These are phyloP conservation scores for Gossypium bickii DNA, from an alignment of 345 rosid genomes.

Conservation along the genomic window DNA sequence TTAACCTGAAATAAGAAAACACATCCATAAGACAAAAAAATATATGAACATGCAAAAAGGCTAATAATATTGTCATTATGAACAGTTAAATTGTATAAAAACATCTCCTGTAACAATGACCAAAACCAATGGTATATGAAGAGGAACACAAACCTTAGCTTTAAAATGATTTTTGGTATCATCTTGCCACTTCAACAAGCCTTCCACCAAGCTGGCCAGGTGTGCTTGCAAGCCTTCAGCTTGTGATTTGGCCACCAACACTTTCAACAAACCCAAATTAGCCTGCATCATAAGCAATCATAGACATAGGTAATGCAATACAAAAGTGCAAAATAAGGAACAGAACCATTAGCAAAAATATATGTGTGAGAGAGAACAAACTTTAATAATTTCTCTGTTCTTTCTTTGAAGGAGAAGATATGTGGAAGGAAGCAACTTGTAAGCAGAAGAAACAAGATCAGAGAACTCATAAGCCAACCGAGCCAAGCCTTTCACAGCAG, in stretches of 20 bases:
- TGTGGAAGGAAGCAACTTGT: conserved; percentile 80
- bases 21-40: neutral
- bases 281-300: conserved; percentile 56
- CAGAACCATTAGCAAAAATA: conserved; percentile 9
- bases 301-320: conserved; percentile 10
- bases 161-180: conserved; percentile 77
- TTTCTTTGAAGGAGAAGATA: conserved; percentile 79
- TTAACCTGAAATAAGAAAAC: conserved; percentile 50
- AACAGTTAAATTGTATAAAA: neutral
- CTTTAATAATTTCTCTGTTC: conserved; percentile 87
- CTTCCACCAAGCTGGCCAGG: conserved; percentile 69
- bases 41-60: neutral
- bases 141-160: conserved; percentile 58
- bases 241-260: conserved; percentile 87
- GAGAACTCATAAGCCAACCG: conserved; percentile 92
- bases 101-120: neutral
- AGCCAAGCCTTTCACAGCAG: conserved; percentile 91
- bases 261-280: conserved; percentile 82
- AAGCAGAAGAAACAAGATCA: conserved; percentile 76
- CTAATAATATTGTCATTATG: neutral
- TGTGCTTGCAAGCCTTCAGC: conserved; percentile 71
- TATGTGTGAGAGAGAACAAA: conserved; percentile 27
- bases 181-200: conserved; percentile 85
- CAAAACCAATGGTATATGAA: neutral
- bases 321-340: neutral